Base-by-base conservation (phyloP, 768 basidiomycete genomes). In the Candolleomyces eurysporus region DNA sequence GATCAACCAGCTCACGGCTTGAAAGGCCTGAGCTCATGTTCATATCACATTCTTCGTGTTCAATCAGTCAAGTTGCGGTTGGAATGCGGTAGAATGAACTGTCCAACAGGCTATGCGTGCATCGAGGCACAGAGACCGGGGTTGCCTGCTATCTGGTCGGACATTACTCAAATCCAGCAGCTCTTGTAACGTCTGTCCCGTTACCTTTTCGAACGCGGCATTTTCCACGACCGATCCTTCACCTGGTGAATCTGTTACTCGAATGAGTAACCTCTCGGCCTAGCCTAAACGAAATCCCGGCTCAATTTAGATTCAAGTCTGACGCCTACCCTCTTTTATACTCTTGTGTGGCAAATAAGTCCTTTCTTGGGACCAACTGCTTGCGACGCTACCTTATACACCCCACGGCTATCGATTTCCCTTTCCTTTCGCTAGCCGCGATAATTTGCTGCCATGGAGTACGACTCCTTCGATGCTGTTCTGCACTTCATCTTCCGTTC, bases 401-500 rank as follows among this genome's bases (percentile, higher is more conserved):
- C 71, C 63, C 58, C 56, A 58, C 60, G 66, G 63, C 67, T 69
- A 64, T 69, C 69, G 67, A 58, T 60, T 64, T 67, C 68, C 67
- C 71, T 71, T 69, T 63, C 62, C 60, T 54, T 64, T 69, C 65
- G 64, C 69, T 65, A 70, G 74, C 73, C 72, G 62, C 69, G 31
- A 61, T 76, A 75, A 73, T 74, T 60, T 48, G 60, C 65, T 51
- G 67, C 57, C 63, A 90, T 90, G 82, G 89, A 91, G 72, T 92
- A 92, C 75, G 90, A 91, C 70, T 86, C 85, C 30, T 91, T 85
- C 71, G 89, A 92, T 72, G 91, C 91, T 51, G 78, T 91, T 43
- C 78, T 91, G 14, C 91, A 92, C 68, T 89, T 88, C 71, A 84
- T 93, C 61, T 92, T 91, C 77, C 87, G 83, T 69, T 84, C 86